phyloP scores from a whole-genome alignment of 257 asterid species.

The Penstemon eatonii region DNA sequence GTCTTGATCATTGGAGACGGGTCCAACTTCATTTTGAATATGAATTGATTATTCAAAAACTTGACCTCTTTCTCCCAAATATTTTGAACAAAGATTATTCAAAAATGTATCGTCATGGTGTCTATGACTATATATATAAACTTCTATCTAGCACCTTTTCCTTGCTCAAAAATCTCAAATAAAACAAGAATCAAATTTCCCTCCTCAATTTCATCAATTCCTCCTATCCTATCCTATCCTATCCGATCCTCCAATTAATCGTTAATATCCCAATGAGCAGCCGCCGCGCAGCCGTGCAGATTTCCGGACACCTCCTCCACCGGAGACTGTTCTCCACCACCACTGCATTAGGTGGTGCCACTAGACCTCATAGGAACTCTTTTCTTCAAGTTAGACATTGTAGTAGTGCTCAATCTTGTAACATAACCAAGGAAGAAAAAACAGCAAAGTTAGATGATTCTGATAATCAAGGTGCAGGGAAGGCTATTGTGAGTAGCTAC shows the following conservation, averaged over 20 bases:
- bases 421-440: conserved; percentile 29
- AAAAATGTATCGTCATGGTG: not conserved
- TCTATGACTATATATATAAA: conserved; percentile 31
- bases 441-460: not conserved
- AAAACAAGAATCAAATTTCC: conserved; percentile 2
- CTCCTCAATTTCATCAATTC: not conserved
- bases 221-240: not conserved
- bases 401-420: conserved; percentile 30
- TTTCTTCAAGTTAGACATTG: conserved; percentile 29
- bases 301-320: conserved; percentile 31
- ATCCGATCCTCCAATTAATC: not conserved
- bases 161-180: conserved; percentile 15
- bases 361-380: conserved; percentile 21
- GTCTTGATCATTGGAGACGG: too few relatives aligned
- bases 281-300: conserved; percentile 32
- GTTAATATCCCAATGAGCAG: conserved; percentile 36
- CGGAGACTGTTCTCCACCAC: conserved; percentile 32
- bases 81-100: not conserved
- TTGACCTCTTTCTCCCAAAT: conserved; percentile 2
- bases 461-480: conserved; percentile 12
- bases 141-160: conserved; percentile 5
- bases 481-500: conserved; percentile 48
- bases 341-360: not conserved
- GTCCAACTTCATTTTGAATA: too few relatives aligned
- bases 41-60: not conserved